A percentile compares a stretch with the other conserved stretches of the same genome.
phyloP scores from a whole-genome alignment of 495 filamentous ascomycete species.

The Filosporella fistucella region DNA sequence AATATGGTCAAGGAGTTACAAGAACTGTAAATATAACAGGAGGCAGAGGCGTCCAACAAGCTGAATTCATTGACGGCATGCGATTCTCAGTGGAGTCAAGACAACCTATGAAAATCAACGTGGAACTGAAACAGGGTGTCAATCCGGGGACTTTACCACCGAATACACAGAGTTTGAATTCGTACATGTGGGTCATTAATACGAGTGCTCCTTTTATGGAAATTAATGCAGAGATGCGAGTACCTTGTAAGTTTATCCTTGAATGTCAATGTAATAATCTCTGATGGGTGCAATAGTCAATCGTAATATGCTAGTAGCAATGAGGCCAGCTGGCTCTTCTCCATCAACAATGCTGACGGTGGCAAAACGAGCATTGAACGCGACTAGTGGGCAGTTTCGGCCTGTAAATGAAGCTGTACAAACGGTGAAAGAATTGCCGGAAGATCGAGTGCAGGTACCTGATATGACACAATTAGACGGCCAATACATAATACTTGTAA shows the following conservation, averaged over 20 bases:
- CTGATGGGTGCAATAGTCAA: slow-evolving; percentile 15
- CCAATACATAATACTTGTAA: slow-evolving; percentile 18
- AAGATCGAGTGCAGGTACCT: slow-evolving; percentile 17
- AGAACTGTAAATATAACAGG: slow-evolving; percentile 18
- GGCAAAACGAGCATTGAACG: slow-evolving; percentile 18
- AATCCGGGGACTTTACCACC: slow-evolving; percentile 14
- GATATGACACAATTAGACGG: slow-evolving; percentile 15
- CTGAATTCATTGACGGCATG: slow-evolving; percentile 20
- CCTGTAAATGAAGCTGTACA: slow-evolving; percentile 8
- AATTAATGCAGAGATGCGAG: slow-evolving; percentile 15
- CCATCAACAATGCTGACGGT: slow-evolving; percentile 23
- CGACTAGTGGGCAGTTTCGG: slow-evolving; percentile 12
- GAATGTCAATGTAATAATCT: not conserved
- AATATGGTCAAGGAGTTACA: slow-evolving; percentile 17
- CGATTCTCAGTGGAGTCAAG: slow-evolving; percentile 12
- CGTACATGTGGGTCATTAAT: slow-evolving; percentile 18
- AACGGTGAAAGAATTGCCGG: slow-evolving; percentile 15
- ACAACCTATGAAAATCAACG: slow-evolving; percentile 10
- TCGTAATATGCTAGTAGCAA: slow-evolving; percentile 16
- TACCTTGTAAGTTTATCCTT: slow-evolving; percentile 12
- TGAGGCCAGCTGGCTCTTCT: slow-evolving; percentile 12
- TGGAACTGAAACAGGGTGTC: slow-evolving; percentile 17
- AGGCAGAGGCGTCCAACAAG: slow-evolving; percentile 12
- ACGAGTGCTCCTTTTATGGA: slow-evolving; percentile 13
- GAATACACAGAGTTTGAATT: slow-evolving; percentile 15